phyloP scores from a whole-genome alignment of 1,284 basidiomycete species.

The Ganoderma resinaceum region DNA sequence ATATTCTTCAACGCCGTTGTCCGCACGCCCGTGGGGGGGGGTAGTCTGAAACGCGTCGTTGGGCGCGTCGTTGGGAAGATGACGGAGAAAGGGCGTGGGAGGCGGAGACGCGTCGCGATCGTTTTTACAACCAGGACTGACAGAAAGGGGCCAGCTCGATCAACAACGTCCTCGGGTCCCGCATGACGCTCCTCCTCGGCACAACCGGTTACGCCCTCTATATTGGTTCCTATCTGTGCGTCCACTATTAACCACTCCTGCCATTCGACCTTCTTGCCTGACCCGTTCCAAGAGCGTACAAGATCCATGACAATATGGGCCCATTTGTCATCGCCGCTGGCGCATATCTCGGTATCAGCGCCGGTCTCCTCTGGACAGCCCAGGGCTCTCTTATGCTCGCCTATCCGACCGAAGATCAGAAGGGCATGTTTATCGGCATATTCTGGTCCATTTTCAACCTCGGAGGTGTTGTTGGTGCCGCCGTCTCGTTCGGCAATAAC shows the following conservation, averaged over 20 bases:
- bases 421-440: constrained; percentile 79
- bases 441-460: constrained; percentile 78
- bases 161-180: constrained; percentile 80
- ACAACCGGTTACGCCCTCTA: constrained; percentile 77
- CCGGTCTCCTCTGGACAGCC: constrained; percentile 86
- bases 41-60: neutral
- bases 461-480: constrained; percentile 68
- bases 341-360: constrained; percentile 84
- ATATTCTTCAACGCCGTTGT: constrained; percentile 15
- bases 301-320: constrained; percentile 66
- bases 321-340: constrained; percentile 80
- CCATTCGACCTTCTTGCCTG: constrained; percentile 10
- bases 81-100: neutral
- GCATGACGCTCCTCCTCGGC: constrained; percentile 75
- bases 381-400: constrained; percentile 87
- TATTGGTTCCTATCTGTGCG: constrained; percentile 75
- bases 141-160: constrained; percentile 57
- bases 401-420: constrained; percentile 81
- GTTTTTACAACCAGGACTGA: constrained; percentile 6
- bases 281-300: constrained; percentile 56
- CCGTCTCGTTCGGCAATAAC: constrained; percentile 63
- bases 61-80: neutral
- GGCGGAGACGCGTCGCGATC: neutral
- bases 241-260: constrained; percentile 15
- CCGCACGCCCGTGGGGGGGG: neutral